Conservation (phyloP, 2,329 filamentous ascomycete species). For the Curvularia spicifera region DNA sequence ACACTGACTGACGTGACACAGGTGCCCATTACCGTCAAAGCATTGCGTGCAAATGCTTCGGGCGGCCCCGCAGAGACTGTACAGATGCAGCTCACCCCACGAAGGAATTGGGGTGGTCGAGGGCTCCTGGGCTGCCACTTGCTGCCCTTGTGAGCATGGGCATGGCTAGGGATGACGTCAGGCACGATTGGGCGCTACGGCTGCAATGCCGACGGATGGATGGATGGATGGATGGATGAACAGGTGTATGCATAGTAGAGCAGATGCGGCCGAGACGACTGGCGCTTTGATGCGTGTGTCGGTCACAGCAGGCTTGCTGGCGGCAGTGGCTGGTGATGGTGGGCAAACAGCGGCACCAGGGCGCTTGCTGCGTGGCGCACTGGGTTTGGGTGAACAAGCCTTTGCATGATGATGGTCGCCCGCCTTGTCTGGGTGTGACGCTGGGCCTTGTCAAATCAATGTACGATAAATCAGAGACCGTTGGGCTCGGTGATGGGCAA, state of each 20-base stretch:
- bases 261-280: neutral
- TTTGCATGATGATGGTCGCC: constrained; percentile 46
- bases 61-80: constrained; percentile 58
- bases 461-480: neutral
- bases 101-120: constrained; percentile 85
- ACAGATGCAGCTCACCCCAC: constrained; percentile 75
- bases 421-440: too few species aligned
- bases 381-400: constrained; percentile 42
- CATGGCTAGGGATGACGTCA: constrained; percentile 1
- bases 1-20: constrained; percentile 50
- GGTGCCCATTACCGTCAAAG: constrained; percentile 73
- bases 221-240: neutral
- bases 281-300: neutral
- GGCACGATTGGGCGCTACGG: neutral
- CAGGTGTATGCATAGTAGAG: neutral
- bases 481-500: neutral
- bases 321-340: neutral
- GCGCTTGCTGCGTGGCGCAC: constrained; percentile 44
- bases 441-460: neutral
- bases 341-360: constrained; percentile 21
- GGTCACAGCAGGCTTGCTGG: constrained; percentile 1
- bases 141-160: constrained; percentile 67
- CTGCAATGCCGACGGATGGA: neutral
- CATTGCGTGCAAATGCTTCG: constrained; percentile 55
- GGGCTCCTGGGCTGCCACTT: constrained; percentile 92